phyloP scores from a whole-genome alignment of 441 rosid species.

The Pelargonium citronellum region DNA sequence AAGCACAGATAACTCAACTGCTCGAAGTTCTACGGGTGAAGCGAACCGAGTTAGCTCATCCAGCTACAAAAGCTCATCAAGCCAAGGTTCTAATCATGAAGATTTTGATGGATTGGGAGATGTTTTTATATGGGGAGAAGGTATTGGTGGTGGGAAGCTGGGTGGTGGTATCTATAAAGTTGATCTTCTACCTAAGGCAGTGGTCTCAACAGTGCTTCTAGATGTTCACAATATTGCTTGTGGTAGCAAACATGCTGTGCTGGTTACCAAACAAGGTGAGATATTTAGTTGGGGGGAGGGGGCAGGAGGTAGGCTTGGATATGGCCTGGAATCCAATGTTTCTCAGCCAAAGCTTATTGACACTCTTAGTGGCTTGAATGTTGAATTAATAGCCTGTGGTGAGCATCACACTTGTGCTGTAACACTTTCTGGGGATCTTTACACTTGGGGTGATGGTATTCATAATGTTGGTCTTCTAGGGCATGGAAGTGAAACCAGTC shows the following conservation, averaged over 20 bases:
- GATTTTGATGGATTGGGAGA: conserved; percentile 94
- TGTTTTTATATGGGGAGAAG: conserved; percentile 95
- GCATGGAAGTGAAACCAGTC: conserved; percentile 89
- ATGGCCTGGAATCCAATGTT: conserved; percentile 82
- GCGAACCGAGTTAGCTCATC: conserved; percentile 88
- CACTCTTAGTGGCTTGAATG: conserved; percentile 62
- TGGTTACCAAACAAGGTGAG: conserved; percentile 91
- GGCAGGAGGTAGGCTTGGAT: conserved; percentile 95
- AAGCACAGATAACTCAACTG: conserved; percentile 74
- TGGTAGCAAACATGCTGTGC: conserved; percentile 81
- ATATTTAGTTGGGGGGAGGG: conserved; percentile 94
- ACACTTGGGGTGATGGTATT: conserved; percentile 92
- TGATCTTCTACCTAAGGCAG: conserved; percentile 72
- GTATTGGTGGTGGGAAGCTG: conserved; percentile 71
- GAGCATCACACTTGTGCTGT: conserved; percentile 93
- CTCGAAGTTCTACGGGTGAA: conserved; percentile 63
- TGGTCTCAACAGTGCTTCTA: conserved; percentile 83
- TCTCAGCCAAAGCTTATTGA: conserved; percentile 82
- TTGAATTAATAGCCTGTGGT: conserved; percentile 91
- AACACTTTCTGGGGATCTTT: conserved; percentile 91
- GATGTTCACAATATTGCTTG: conserved; percentile 92
- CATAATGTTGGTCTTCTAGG: conserved; percentile 83
- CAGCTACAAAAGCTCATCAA: conserved; percentile 93
- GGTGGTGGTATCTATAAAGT: conserved; percentile 79
- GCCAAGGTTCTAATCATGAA: conserved; percentile 98